Conservation (phyloP, 1,284 basidiomycete genomes). For the Cryptococcus amylolentus region DNA sequence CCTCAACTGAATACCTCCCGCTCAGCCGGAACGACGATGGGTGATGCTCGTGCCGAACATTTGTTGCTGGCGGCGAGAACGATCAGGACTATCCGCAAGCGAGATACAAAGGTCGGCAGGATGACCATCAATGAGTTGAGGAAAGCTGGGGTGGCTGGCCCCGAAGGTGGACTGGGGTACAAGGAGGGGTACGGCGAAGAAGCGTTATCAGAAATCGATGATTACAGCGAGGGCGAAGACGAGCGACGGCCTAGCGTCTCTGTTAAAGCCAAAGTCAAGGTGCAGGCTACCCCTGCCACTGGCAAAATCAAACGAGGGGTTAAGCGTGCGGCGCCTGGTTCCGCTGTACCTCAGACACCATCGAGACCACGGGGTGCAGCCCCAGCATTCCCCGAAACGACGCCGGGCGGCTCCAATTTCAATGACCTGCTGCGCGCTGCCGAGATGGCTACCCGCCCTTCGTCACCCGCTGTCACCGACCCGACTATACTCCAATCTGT, state of each 20-base stretch:
- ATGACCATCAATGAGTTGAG: slow-evolving; percentile 41
- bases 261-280: background rate
- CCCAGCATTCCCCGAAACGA: slow-evolving; percentile 21
- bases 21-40: slow-evolving; percentile 31
- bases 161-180: slow-evolving; percentile 43
- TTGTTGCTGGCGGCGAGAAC: slow-evolving; percentile 44
- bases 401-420: slow-evolving; percentile 44
- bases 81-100: slow-evolving; percentile 36
- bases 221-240: slow-evolving; percentile 14
- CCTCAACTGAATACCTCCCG: background rate
- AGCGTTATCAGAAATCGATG: slow-evolving; percentile 17
- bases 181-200: slow-evolving; percentile 42
- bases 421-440: slow-evolving; percentile 44
- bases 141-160: slow-evolving; percentile 39
- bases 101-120: slow-evolving; percentile 28
- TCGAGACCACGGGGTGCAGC: slow-evolving; percentile 18
- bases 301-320: slow-evolving; percentile 24
- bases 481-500: slow-evolving; percentile 16
- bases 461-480: slow-evolving; percentile 30
- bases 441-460: slow-evolving; percentile 41
- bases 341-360: slow-evolving; percentile 31
- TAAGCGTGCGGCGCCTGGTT: slow-evolving; percentile 18
- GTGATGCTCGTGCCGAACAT: slow-evolving; percentile 48
- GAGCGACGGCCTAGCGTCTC: background rate
- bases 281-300: background rate